Base-by-base conservation (phyloP, 306 rosid genomes). In the Sindora glabra region DNA sequence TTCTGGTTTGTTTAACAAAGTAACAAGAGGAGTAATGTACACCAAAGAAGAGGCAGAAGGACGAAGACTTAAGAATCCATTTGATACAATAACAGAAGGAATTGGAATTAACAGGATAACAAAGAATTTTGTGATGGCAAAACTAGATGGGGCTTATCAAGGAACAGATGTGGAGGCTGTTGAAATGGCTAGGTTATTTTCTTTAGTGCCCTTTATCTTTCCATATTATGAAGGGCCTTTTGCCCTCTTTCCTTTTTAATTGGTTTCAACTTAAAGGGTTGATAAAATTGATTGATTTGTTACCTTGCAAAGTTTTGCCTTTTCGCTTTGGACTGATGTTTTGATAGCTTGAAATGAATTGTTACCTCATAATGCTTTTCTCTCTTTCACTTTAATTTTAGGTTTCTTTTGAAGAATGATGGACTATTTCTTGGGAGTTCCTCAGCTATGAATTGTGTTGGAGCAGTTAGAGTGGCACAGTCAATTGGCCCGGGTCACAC, bases 31-130 rank as follows among this genome's bases (percentile, higher is more conserved):
- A 27, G 98, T 83, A 47, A 88, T 88, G 95, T 86, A 86, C 75
- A 80, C 95, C 21, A 92, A 62, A 70, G 82, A 86, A 75, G 94
- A 92, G 79, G 98, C 96, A 3, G 95, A 92, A 75, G 98, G 98
- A 58, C 64, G 64, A 59, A 92, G 96, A 67, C 79, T 88, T 37
- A 92, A 86, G 81, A 92, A 92, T 73, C 98, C 96, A 11, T 88
- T 92, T 58, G 98, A 92, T 75, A 88, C 96, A 3, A 71, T 86
- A 73, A 92, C 96, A 23, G 96, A 92, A 76, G 96, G 98, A 65
- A 86, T 88, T 34, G 96, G 98, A 69, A 74, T 86, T 65, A 88
- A 92, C 72, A 76, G 98, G 64, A 53, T 88, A 41, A 86, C 98
- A 15, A 75, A 52, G 75, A 92, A 92, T 71, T 92, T 92, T 30